These are phyloP conservation scores for Graphilbum ipis-grandicollis DNA, from an alignment of 2,329 filamentous ascomycete species.

Conservation along the genomic window DNA sequence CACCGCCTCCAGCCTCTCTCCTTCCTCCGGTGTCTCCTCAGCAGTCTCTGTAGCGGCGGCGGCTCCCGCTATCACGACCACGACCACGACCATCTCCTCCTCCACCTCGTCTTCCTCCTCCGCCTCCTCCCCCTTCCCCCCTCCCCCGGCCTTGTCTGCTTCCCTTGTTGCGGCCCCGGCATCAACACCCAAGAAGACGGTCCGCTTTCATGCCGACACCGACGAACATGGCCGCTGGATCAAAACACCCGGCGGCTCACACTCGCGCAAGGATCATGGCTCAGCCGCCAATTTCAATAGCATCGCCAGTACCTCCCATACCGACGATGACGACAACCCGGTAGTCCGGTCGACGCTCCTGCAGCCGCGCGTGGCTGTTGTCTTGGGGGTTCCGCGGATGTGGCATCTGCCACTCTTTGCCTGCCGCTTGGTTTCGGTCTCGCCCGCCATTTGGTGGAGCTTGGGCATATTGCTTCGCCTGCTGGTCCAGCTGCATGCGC, in stretches of 20 bases:
- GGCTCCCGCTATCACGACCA: background rate
- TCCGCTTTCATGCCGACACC: slow-evolving; percentile 7
- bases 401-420: slow-evolving; percentile 62
- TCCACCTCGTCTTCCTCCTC: background rate
- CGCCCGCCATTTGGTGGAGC: slow-evolving; percentile 56
- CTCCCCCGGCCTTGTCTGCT: background rate
- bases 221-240: slow-evolving; percentile 1
- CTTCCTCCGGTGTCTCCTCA: no score
- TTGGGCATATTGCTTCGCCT: slow-evolving; percentile 51
- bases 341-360: slow-evolving; percentile 27
- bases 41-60: no score
- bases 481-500: slow-evolving; percentile 39
- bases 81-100: background rate
- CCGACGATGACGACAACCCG: slow-evolving; percentile 1
- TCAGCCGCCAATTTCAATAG: no score
- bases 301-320: no score
- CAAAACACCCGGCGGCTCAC: no score
- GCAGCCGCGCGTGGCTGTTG: slow-evolving; percentile 62
- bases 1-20: no score
- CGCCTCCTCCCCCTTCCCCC: background rate
- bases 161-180: no score
- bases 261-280: no score
- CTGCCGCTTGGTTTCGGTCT: slow-evolving; percentile 54
- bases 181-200: slow-evolving; percentile 9
- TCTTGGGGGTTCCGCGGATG: slow-evolving; percentile 52